Evolutionary conservation across 208 protist species (phyloP).

Genomic region (Acanthamoeba quina): DNA sequence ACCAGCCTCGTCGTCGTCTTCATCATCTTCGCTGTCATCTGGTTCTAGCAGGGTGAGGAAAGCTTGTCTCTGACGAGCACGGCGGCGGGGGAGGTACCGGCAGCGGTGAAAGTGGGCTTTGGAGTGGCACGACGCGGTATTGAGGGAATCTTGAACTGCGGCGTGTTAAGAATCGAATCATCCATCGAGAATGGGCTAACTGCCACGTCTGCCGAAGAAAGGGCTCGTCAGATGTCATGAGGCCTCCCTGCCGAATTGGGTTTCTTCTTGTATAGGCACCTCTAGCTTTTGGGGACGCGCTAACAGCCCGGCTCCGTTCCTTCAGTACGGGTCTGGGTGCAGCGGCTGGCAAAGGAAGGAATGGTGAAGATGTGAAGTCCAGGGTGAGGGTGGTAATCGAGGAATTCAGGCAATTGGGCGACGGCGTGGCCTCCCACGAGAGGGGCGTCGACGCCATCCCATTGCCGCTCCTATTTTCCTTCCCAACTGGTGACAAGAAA

Average conservation of each 20-base stretch:
- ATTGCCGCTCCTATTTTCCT: neutral
- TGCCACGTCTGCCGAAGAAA: too few species aligned
- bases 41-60: neutral
- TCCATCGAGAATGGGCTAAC: neutral
- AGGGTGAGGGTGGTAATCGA: neutral
- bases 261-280: too few species aligned
- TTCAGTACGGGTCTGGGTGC: neutral
- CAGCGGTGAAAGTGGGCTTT: neutral
- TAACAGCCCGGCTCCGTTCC: neutral
- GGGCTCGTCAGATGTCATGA: too few species aligned
- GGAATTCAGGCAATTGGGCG: neutral
- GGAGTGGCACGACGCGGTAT: neutral
- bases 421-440: slow-evolving; percentile 11
- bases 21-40: neutral
- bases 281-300: too few species aligned
- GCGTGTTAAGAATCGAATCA: neutral
- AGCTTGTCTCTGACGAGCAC: neutral
- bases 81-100: neutral
- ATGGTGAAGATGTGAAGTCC: neutral
- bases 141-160: neutral
- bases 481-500: neutral
- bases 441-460: neutral
- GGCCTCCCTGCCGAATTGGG: too few species aligned
- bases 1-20: neutral
- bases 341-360: neutral